These are phyloP conservation scores for Dendrobium chrysotoxum DNA, from an alignment of 106 monocot genomes.

Conservation along the genomic window DNA sequence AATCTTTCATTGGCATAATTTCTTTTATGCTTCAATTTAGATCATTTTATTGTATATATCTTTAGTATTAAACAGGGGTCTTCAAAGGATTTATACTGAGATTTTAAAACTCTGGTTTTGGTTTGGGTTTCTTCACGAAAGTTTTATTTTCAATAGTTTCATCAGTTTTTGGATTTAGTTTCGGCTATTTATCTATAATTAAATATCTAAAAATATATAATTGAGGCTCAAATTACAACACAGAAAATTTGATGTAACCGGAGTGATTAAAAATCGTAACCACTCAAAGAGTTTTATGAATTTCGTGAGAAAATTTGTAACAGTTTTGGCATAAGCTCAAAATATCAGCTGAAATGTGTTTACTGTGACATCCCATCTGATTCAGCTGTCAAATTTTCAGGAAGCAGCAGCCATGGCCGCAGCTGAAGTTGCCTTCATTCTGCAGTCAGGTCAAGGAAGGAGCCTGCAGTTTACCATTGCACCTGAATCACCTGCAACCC, in stretches of 20 bases:
- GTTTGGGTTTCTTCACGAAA: background rate
- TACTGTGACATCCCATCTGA: background rate
- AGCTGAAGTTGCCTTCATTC: slow-evolving; percentile 72
- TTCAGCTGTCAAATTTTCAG: slow-evolving; percentile 21
- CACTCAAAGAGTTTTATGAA: too few relatives aligned
- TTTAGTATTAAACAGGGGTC: background rate
- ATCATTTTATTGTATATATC: background rate
- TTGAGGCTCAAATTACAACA: too few relatives aligned
- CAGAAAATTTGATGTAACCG: too few relatives aligned
- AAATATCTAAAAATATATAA: too few relatives aligned
- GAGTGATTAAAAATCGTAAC: too few relatives aligned
- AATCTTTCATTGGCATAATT: background rate
- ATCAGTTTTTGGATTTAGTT: background rate
- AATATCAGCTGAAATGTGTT: too few relatives aligned
- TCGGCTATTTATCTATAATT: background rate
- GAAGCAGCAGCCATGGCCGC: slow-evolving; percentile 75
- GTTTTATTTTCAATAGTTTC: background rate
- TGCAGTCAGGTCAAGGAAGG: slow-evolving; percentile 58
- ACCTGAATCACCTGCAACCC: slow-evolving; percentile 68
- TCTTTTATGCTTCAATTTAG: background rate
- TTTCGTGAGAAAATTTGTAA: too few relatives aligned
- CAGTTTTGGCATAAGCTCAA: too few relatives aligned
- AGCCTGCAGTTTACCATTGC: slow-evolving; percentile 81
- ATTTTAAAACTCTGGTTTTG: background rate
- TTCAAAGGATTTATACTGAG: background rate